These are phyloP conservation scores for Aspergillus bridgeri DNA, from an alignment of 495 filamentous ascomycete genomes.

Conservation along the genomic window DNA sequence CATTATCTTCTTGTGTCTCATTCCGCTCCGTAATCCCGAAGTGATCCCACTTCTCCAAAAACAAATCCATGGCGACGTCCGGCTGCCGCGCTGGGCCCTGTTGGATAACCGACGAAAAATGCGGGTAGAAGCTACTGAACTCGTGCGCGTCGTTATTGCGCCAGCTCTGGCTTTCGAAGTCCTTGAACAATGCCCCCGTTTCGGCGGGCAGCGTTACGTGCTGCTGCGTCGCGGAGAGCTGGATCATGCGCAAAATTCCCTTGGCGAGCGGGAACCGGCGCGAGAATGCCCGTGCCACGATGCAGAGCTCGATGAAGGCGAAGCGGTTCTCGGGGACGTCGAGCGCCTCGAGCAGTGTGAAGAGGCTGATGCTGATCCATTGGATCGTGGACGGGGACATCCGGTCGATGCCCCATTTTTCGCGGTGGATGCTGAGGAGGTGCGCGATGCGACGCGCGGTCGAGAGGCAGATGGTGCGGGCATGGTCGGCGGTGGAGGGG, in stretches of 20 bases:
- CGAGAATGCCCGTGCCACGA: constrained; percentile 22
- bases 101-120: constrained; percentile 20
- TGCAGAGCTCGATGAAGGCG: constrained; percentile 30
- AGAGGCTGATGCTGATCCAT: constrained; percentile 29
- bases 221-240: constrained; percentile 28
- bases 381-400: constrained; percentile 29
- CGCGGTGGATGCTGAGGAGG: constrained; percentile 22
- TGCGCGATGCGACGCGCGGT: constrained; percentile 22
- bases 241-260: constrained; percentile 32
- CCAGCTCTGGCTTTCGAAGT: constrained; percentile 28
- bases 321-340: constrained; percentile 19
- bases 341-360: constrained; percentile 28
- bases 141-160: constrained; percentile 16
- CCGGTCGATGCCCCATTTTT: constrained; percentile 29
- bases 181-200: constrained; percentile 25
- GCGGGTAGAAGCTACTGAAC: constrained; percentile 35
- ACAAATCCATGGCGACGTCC: constrained; percentile 22
- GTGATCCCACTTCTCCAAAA: constrained; percentile 30
- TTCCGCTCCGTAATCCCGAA: constrained; percentile 10
- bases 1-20: background rate
- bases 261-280: constrained; percentile 31
- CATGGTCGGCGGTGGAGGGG: background rate
- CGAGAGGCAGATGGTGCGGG: constrained; percentile 10
- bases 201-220: constrained; percentile 27
- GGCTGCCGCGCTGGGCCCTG: constrained; percentile 6